Evolutionary conservation across 106 monocot genomes (phyloP), one percentile per base, ranked within the genome.

Genomic region (Vanilla planifolia): DNA sequence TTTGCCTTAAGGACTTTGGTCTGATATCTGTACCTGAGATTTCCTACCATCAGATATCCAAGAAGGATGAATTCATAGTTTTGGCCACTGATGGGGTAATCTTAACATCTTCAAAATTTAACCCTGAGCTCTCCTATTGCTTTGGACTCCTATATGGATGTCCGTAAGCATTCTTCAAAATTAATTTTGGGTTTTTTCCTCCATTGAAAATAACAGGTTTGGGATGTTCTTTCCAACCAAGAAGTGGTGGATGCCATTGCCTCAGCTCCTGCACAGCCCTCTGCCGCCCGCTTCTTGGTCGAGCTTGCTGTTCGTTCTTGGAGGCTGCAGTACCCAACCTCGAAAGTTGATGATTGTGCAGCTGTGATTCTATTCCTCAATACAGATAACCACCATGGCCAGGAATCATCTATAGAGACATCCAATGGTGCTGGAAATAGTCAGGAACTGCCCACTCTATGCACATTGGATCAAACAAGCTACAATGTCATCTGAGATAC

Each of bases 31-130:
- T 66, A 16, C 71, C 76, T 33, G 71, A 77, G 30, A 46, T 77
- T 34, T 71, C 76, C 15, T 66, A 77, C 51, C 41, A 61, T 8
- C 60, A 35, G 24, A 51, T 70, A 15, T 69, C 64, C 22, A 69
- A 76, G 36, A 69, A 50, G 26, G 76, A 76, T 24, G 76, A 70
- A 41, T 76, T 76, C 36, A 55, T 76, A 50, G 69, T 76, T 33
- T 64, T 76, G 22, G 76, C 76, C 17, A 69, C 69, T 5, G 76
- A 76, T 43, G 76, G 76, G 64, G 76, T 76, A 65, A 60, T 42
- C 0, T 20, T 45, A 60, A 48, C 47, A 19, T 55, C 8, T 20
- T 6, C 10, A 37, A 37, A 5, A 37, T 37, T 37, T 37, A 5
- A 37, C 37, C 10, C 10, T 56, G 24, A 56, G 16, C 29, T 56